A percentile compares a stretch with the other conserved stretches of the same genome.
Evolutionary conservation across 2,329 filamentous ascomycete species (phyloP).

Genomic region (Fusarium denticulatum): DNA sequence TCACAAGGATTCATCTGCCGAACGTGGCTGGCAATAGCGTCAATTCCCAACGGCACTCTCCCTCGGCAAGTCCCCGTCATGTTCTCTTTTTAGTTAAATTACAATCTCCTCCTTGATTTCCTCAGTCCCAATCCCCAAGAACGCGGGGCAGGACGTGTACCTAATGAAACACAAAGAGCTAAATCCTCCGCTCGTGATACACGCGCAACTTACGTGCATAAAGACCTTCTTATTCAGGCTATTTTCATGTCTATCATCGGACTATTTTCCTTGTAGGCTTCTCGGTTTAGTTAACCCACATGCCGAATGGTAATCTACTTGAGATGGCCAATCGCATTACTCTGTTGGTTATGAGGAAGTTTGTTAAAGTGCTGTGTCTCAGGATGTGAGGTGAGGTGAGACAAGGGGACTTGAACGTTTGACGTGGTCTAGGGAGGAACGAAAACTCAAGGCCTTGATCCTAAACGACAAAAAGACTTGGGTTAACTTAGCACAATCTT

Average conservation of each 20-base stretch:
- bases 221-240: constrained; percentile 15
- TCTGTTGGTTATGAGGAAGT: background rate
- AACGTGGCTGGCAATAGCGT: background rate
- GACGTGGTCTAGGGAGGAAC: background rate
- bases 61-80: constrained; percentile 1
- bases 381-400: background rate
- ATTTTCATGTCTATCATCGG: constrained; percentile 10
- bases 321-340: background rate
- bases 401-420: background rate
- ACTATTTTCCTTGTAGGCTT: background rate
- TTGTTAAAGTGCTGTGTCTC: background rate
- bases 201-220: constrained; percentile 16
- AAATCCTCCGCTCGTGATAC: constrained; percentile 7
- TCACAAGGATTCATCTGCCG: background rate
- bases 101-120: background rate
- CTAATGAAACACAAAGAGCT: constrained; percentile 5
- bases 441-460: background rate
- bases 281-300: background rate
- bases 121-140: background rate
- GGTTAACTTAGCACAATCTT: fast-evolving
- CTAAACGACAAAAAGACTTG: background rate
- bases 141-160: background rate
- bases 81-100: background rate
- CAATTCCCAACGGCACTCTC: background rate
- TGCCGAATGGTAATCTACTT: background rate